Conservation (phyloP, 108 stramenopile species). For the Fragilariopsis cylindrus region DNA sequence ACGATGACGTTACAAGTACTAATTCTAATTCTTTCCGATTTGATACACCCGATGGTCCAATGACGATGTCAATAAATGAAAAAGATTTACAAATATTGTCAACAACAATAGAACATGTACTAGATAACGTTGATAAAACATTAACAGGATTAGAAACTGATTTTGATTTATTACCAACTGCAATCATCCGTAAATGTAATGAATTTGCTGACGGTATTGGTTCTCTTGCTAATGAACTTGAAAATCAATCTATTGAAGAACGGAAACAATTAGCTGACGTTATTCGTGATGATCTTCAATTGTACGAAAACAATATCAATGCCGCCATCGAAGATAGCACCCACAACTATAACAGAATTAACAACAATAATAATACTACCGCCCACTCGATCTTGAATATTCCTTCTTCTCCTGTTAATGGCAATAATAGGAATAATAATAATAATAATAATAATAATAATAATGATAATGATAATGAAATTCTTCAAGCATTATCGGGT, state of each 20-base stretch:
- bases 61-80: background rate
- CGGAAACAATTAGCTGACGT: slow-evolving; percentile 45
- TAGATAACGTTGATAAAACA: slow-evolving; percentile 25
- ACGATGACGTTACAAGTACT: too few relatives aligned
- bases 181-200: slow-evolving; percentile 61
- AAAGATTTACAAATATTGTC: background rate
- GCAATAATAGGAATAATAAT: background rate
- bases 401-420: background rate
- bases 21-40: too few relatives aligned
- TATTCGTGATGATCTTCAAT: slow-evolving; percentile 41
- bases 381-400: background rate
- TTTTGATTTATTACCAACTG: slow-evolving; percentile 50
- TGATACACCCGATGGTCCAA: background rate
- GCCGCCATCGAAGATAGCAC: background rate
- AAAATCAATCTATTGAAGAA: slow-evolving; percentile 46
- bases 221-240: slow-evolving; percentile 55
- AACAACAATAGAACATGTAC: slow-evolving; percentile 11
- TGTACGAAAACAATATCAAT: slow-evolving; percentile 18
- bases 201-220: slow-evolving; percentile 74
- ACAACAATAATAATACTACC: background rate
- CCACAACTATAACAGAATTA: background rate
- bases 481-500: slow-evolving; percentile 48
- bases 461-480: slow-evolving; percentile 30
- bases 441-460: background rate
- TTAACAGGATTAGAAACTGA: slow-evolving; percentile 41